A percentile compares a stretch with the other conserved stretches of the same genome.
These are phyloP conservation scores for Neonothopanus nambi DNA, from an alignment of 1,284 basidiomycete genomes.

Conservation along the genomic window DNA sequence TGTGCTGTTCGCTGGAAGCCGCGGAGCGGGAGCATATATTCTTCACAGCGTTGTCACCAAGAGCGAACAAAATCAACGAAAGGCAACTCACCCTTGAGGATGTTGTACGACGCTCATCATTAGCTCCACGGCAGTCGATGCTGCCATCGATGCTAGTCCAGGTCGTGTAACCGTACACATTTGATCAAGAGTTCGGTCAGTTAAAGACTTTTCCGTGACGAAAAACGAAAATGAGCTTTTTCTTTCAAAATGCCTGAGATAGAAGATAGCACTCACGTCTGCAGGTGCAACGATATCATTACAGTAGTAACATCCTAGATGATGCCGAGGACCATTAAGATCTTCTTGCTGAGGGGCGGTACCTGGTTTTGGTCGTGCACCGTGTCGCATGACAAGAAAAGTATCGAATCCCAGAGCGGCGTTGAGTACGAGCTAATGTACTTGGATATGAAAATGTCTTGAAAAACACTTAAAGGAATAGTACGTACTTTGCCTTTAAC, in stretches of 20 bases:
- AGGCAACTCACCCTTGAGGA: conserved; percentile 69
- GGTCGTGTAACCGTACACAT: conserved; percentile 99
- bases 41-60: too few species aligned
- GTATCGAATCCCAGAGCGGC: conserved; percentile 96
- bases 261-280: conserved; percentile 61
- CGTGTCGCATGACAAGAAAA: conserved; percentile 97
- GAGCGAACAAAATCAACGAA: conserved; percentile 35
- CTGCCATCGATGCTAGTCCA: conserved; percentile 90
- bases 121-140: conserved; percentile 90
- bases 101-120: conserved; percentile 90
- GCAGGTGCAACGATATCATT: conserved; percentile 97
- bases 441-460: not conserved
- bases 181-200: conserved; percentile 94
- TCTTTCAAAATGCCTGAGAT: not conserved
- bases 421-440: conserved; percentile 82
- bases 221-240: not conserved
- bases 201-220: conserved; percentile 85
- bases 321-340: conserved; percentile 27
- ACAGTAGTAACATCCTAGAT: conserved; percentile 95
- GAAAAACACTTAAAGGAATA: not conserved
- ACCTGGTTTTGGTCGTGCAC: conserved; percentile 53
- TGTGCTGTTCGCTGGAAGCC: conserved; percentile 41
- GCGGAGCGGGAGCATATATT: conserved; percentile 58
- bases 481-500: conserved; percentile 74
- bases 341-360: conserved; percentile 13